Base-by-base conservation (phyloP, 2,329 filamentous ascomycete species). In the Pseudogymnoascus sp. region DNA sequence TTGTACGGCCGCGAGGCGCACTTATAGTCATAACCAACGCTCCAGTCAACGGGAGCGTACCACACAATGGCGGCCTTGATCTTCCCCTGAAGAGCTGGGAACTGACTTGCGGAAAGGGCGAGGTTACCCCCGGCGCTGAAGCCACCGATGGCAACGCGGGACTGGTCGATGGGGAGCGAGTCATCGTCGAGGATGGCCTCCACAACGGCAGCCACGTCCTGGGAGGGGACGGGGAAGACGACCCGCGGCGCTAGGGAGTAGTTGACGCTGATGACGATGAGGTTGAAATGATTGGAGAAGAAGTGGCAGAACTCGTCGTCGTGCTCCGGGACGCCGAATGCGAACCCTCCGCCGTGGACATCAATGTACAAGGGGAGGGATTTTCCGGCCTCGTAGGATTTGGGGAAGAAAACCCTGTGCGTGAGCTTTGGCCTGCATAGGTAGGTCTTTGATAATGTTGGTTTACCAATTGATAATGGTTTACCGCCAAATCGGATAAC, bases 41-140 rank as follows among this genome's bases (percentile, higher is more conserved):
- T 72, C 21, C 77, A 76, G 67, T 82, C 79, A 5, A 77, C 70
- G 2, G 77, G 70, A 1, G 80, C 77, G 65, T 81, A 83, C 46
- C 80, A 72, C 2, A 77, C 72, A 6, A 81, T 68, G 0, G 76
- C 73, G 0, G 77, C 80, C 4, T 70, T 67, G 11, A 78, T 64
- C 56, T 62, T 68, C 12, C 61, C 64, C 37, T 66, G 64, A 36
- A 82, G 66, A 12, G 66, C 69, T 0, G 75, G 73, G 8, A 78
- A 67, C 66, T 81, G 79, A 12, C 74, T 68, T 0, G 75, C 76
- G 5, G 74, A 70, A 0, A 83, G 71, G 0, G 76, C 68, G 0
- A 84, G 72, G 67, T 81, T 83, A 1, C 76, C 82, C 25, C 82
- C 82, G 0, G 81, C 81, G 36, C 78, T 81, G 71, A 80, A 83